phyloP scores from a whole-genome alignment of 495 filamentous ascomycete genomes.

The Xanthoparmelia taractica region DNA sequence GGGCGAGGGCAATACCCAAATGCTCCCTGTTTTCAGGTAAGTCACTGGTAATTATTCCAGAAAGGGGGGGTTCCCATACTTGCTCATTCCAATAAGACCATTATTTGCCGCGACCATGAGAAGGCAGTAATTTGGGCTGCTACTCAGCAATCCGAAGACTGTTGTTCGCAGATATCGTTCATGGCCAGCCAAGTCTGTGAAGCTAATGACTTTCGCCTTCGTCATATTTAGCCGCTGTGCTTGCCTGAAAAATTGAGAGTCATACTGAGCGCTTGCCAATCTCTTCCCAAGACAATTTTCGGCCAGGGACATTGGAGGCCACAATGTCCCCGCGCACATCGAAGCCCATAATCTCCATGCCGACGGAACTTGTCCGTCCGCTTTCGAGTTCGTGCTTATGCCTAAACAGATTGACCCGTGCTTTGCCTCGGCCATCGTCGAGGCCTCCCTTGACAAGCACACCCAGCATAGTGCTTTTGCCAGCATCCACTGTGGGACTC shows the following conservation, averaged over 20 bases:
- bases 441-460: constrained; percentile 93
- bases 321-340: constrained; percentile 83
- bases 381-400: constrained; percentile 98
- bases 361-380: constrained; percentile 89
- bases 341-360: constrained; percentile 99
- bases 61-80: constrained; percentile 33
- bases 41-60: background rate
- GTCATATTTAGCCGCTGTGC: constrained; percentile 13
- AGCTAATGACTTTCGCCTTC: constrained; percentile 83
- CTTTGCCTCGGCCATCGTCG: constrained; percentile 90
- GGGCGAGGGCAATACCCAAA: constrained; percentile 84
- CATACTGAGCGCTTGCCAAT: constrained; percentile 81
- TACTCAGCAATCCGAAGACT: constrained; percentile 89
- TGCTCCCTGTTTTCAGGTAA: constrained; percentile 53
- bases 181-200: constrained; percentile 92
- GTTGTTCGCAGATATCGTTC: constrained; percentile 94
- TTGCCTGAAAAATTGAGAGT: background rate
- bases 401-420: constrained; percentile 91
- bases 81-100: constrained; percentile 94
- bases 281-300: constrained; percentile 93
- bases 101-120: constrained; percentile 99
- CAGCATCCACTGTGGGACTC: constrained; percentile 67
- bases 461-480: constrained; percentile 94
- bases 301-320: constrained; percentile 67
- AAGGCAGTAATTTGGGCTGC: constrained; percentile 94